These are phyloP conservation scores for Flaveria brownii DNA, from an alignment of 129 eudicot species.

Conservation along the genomic window DNA sequence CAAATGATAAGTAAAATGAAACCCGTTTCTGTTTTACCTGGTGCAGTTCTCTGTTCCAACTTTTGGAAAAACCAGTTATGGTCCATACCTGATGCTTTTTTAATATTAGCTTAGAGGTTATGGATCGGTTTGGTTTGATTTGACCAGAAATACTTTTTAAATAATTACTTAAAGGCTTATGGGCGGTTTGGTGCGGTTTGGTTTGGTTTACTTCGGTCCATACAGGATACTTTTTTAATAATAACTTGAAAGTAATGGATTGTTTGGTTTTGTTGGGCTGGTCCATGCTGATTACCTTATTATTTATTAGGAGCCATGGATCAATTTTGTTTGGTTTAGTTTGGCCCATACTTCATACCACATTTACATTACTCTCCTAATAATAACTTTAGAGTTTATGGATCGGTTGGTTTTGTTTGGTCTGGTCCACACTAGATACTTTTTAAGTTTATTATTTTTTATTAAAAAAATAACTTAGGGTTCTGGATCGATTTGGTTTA, in stretches of 20 bases:
- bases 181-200: neutral
- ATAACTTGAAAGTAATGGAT: neutral
- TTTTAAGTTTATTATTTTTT: no score
- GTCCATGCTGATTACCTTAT: no score
- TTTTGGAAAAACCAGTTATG: neutral
- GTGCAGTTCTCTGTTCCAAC: neutral
- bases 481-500: neutral
- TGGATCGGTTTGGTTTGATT: neutral
- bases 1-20: constrained; percentile 9
- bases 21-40: neutral
- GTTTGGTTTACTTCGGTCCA: neutral
- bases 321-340: no score
- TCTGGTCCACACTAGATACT: no score
- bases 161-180: no score
- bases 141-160: no score
- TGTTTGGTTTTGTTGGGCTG: no score
- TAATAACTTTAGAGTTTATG: neutral
- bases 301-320: no score
- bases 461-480: no score
- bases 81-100: neutral
- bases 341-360: neutral
- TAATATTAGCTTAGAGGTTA: neutral
- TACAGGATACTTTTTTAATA: neutral
- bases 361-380: neutral
- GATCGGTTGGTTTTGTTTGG: no score